A percentile compares a stretch with the other conserved stretches of the same genome.
These are phyloP conservation scores for Trametes cubensis DNA, from an alignment of 768 basidiomycete genomes.

Conservation along the genomic window DNA sequence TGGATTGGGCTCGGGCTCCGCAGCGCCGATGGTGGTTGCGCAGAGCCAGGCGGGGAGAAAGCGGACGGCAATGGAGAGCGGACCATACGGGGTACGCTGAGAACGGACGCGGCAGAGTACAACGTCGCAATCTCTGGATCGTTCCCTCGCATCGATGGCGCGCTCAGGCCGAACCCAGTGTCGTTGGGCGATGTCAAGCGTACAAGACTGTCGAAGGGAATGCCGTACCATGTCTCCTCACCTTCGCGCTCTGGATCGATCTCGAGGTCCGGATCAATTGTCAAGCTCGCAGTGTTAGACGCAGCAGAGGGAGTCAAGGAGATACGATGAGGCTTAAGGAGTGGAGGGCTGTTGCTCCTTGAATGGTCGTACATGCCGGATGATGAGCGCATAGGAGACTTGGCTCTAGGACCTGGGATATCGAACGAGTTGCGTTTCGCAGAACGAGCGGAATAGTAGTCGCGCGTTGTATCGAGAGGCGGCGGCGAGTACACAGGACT, in stretches of 20 bases:
- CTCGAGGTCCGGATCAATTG: slow-evolving; percentile 3
- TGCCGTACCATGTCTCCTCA: slow-evolving; percentile 51
- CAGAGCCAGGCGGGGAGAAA: slow-evolving; percentile 29
- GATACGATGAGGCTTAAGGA: slow-evolving; percentile 11
- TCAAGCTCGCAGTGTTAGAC: slow-evolving; percentile 21
- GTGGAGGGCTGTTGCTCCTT: slow-evolving; percentile 24
- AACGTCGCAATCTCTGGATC: slow-evolving; percentile 85
- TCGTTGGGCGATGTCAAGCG: slow-evolving; percentile 70
- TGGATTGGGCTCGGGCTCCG: slow-evolving; percentile 36
- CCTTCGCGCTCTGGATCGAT: slow-evolving; percentile 31
- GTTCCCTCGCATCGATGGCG: slow-evolving; percentile 49
- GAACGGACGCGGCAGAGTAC: slow-evolving; percentile 83
- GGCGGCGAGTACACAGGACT: slow-evolving; percentile 22
- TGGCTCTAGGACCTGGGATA: slow-evolving; percentile 13
- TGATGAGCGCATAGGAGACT: slow-evolving; percentile 15
- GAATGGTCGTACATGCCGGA: slow-evolving; percentile 12
- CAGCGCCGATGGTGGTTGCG: slow-evolving; percentile 29
- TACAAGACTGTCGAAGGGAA: slow-evolving; percentile 74
- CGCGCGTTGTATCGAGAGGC: slow-evolving; percentile 12
- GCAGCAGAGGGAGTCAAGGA: slow-evolving; percentile 30
- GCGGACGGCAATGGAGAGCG: slow-evolving; percentile 42
- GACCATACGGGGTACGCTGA: slow-evolving; percentile 58
- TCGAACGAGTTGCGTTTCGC: slow-evolving; percentile 24
- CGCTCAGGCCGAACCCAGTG: slow-evolving; percentile 39
- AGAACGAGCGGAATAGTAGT: slow-evolving; percentile 17